Conservation (phyloP, 176 grass and related monocot genomes). For the Musa troglodytarum region DNA sequence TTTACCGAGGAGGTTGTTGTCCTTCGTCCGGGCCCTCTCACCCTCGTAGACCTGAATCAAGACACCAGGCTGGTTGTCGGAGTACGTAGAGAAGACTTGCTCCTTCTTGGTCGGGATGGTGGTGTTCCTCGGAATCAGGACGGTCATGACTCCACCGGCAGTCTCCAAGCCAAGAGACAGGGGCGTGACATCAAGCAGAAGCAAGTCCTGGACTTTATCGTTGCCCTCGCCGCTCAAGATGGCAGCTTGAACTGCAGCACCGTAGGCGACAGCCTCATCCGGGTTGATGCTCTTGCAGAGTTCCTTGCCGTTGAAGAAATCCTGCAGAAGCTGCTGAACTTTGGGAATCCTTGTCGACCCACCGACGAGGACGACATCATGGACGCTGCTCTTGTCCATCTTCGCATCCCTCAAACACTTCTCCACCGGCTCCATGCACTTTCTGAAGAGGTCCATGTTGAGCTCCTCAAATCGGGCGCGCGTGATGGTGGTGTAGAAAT, state of each 20-base stretch:
- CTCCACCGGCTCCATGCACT: no score
- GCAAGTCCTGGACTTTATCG: constrained; percentile 75
- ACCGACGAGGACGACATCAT: constrained; percentile 77
- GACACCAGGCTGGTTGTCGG: constrained; percentile 66
- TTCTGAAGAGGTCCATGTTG: no score
- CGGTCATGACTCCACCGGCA: no score
- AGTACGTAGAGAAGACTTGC: constrained; percentile 78
- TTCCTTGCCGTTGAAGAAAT: constrained; percentile 45
- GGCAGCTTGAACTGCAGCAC: no score
- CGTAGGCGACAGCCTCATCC: no score
- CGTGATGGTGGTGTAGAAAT: no score
- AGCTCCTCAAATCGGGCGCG: no score
- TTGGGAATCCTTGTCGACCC: constrained; percentile 73
- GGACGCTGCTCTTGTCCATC: constrained; percentile 31
- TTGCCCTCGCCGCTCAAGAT: constrained; percentile 42
- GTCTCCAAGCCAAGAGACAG: no score
- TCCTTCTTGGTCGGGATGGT: constrained; percentile 88
- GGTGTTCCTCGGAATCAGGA: constrained; percentile 64
- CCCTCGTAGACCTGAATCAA: constrained; percentile 85
- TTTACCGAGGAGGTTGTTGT: constrained; percentile 85
- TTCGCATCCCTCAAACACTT: no score
- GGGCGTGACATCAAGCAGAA: constrained; percentile 4
- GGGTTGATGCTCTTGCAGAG: no score
- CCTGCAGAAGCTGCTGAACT: constrained; percentile 75
- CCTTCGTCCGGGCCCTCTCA: constrained; percentile 66